Percentiles rank a stretch among this genome's conserved stretches.
These are phyloP conservation scores for Xylaria palmicola DNA, from an alignment of 495 filamentous ascomycete species.

Conservation along the genomic window DNA sequence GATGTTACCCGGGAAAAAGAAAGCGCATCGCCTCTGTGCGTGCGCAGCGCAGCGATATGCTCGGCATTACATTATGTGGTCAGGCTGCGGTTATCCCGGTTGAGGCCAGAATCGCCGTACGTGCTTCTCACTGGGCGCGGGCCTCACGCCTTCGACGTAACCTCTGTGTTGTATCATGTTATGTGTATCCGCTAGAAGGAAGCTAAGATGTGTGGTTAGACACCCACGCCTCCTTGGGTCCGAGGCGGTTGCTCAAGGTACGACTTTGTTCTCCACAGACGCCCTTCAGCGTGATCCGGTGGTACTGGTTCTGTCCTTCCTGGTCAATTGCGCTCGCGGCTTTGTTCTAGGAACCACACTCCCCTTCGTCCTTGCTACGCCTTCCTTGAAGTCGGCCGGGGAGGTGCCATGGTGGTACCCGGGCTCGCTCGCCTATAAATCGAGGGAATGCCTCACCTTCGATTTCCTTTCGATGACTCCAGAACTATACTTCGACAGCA, in stretches of 20 bases:
- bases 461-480: background rate
- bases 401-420: background rate
- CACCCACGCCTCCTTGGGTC: background rate
- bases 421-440: conserved; percentile 5
- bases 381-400: background rate
- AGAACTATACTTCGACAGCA: background rate
- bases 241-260: background rate
- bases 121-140: background rate
- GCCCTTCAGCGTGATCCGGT: conserved; percentile 9
- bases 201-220: conserved; percentile 13
- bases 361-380: background rate
- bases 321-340: no score
- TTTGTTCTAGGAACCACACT: background rate
- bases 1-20: background rate
- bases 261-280: conserved; percentile 11
- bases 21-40: background rate
- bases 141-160: background rate
- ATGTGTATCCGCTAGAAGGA: background rate
- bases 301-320: conserved; percentile 10
- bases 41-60: background rate
- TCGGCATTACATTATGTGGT: background rate
- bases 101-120: background rate
- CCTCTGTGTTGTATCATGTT: background rate
- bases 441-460: background rate
- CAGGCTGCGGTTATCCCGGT: background rate